These are phyloP conservation scores for Gossypium laxum DNA, from an alignment of 441 rosid species.

Conservation along the genomic window DNA sequence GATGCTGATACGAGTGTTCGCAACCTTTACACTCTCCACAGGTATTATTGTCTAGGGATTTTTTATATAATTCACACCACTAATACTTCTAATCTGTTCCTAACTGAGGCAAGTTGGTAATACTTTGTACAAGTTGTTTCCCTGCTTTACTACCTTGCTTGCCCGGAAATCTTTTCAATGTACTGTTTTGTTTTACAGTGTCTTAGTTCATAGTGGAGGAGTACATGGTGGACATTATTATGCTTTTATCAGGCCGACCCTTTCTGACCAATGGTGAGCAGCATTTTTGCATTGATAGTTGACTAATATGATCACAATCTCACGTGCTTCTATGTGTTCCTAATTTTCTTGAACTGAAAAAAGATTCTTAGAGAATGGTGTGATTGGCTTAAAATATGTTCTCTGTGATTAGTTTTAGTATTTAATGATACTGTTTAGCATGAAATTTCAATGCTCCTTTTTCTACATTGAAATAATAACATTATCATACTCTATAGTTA, in stretches of 20 bases:
- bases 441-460: neutral
- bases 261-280: constrained; percentile 71
- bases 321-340: neutral
- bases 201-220: constrained; percentile 86
- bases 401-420: neutral
- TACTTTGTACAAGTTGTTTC: neutral
- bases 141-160: neutral
- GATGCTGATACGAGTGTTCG: constrained; percentile 80
- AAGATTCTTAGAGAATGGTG: neutral
- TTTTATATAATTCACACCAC: neutral
- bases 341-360: neutral
- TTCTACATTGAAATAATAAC: neutral
- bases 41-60: constrained; percentile 27
- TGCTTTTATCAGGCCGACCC: constrained; percentile 82
- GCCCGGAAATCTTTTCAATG: neutral
- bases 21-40: constrained; percentile 85
- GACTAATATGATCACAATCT: neutral
- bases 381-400: neutral
- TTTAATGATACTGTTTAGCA: neutral
- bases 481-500: neutral
- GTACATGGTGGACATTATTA: constrained; percentile 90
- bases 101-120: neutral
- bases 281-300: constrained; percentile 4
- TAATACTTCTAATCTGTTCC: neutral
- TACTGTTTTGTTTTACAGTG: constrained; percentile 36